Percentiles rank a stretch among this genome's conserved stretches.
Conservation (phyloP, 2,329 filamentous ascomycete species). For the Delphinella strobiligena region DNA sequence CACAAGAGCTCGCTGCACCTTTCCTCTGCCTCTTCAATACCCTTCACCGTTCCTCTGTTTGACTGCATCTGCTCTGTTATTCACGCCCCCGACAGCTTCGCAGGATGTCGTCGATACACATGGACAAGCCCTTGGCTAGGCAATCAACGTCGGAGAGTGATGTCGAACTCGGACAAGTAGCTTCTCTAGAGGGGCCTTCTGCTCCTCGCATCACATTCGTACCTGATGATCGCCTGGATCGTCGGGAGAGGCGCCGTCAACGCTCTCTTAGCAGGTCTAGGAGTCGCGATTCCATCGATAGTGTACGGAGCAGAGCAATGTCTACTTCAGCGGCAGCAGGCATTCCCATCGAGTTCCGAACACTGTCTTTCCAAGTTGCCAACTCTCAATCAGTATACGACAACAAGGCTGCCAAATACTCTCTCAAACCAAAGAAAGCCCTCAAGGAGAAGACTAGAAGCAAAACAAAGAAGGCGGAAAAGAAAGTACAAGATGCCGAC, state of each 20-base stretch:
- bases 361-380: constrained; percentile 26
- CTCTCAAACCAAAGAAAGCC: background rate
- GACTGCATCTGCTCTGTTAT: too few relatives aligned
- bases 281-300: constrained; percentile 10
- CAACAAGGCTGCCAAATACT: constrained; percentile 8
- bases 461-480: constrained; percentile 7
- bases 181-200: too few relatives aligned
- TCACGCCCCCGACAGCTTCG: too few relatives aligned
- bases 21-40: too few relatives aligned
- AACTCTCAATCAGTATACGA: constrained; percentile 25
- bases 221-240: constrained; percentile 4
- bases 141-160: background rate
- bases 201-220: constrained; percentile 6
- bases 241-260: constrained; percentile 1
- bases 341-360: constrained; percentile 16
- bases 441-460: constrained; percentile 1
- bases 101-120: background rate
- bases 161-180: too few relatives aligned
- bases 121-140: background rate
- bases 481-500: constrained; percentile 16
- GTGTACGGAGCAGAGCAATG: constrained; percentile 6
- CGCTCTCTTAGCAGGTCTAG: constrained; percentile 5
- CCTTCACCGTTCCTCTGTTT: too few relatives aligned
- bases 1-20: too few relatives aligned
- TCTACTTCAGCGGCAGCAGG: constrained; percentile 7